These are phyloP conservation scores for Candida gigantensis DNA, from an alignment of 1,139 yeast species.

Conservation along the genomic window DNA sequence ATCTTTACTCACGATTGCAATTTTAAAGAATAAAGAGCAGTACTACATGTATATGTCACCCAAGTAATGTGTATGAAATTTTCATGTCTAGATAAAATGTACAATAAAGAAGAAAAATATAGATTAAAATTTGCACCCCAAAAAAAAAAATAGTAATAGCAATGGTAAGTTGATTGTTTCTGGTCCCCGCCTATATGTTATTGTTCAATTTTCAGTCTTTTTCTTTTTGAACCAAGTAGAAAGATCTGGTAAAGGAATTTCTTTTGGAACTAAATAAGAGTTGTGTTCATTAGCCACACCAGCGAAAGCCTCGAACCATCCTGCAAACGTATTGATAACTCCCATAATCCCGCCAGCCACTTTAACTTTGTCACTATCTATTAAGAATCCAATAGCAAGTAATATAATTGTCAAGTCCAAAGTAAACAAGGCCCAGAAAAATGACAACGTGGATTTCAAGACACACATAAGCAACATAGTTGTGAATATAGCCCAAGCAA, in stretches of 20 bases:
- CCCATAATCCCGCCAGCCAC: slow-evolving; percentile 76
- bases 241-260: slow-evolving; percentile 17
- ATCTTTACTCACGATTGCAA: no score
- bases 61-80: no score
- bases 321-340: slow-evolving; percentile 56
- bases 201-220: background rate
- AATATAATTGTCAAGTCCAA: slow-evolving; percentile 57
- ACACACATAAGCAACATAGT: slow-evolving; percentile 58
- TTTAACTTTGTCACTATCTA: slow-evolving; percentile 40
- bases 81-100: no score
- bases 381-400: slow-evolving; percentile 56
- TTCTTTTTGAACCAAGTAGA: slow-evolving; percentile 1
- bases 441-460: slow-evolving; percentile 63
- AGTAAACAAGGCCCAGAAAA: slow-evolving; percentile 51
- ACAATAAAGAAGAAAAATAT: no score
- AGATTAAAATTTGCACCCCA: no score
- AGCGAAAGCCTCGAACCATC: slow-evolving; percentile 53
- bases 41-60: no score
- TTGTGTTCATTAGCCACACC: slow-evolving; percentile 31
- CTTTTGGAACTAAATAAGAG: slow-evolving; percentile 27
- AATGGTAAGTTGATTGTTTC: no score
- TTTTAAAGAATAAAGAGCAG: no score
- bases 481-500: slow-evolving; percentile 67
- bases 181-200: no score
- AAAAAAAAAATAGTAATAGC: no score